Evolutionary conservation across 2,329 filamentous ascomycete genomes (phyloP).

Genomic region (Albophoma yamanashiensis): DNA sequence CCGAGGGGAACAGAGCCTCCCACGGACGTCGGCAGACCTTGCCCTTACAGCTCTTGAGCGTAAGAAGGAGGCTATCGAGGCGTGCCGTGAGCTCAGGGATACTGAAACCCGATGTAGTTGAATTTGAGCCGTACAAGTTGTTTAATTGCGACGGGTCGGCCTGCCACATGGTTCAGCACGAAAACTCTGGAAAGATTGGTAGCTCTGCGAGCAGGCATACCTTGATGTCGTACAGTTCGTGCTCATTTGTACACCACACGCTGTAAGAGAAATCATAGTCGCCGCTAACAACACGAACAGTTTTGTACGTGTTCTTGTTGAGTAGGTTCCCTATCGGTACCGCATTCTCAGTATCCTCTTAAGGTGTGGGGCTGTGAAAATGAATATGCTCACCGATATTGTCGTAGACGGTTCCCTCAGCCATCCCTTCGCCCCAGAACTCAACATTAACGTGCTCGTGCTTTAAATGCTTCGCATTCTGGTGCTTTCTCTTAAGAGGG

Average conservation of each 20-base stretch:
- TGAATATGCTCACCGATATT: conserved; percentile 3
- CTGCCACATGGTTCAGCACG: conserved; percentile 15
- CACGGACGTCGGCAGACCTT: conserved; percentile 44
- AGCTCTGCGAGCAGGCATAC: conserved; percentile 12
- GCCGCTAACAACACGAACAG: conserved; percentile 39
- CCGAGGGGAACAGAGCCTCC: conserved; percentile 42
- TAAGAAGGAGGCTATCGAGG: conserved; percentile 47
- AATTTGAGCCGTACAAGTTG: conserved; percentile 26
- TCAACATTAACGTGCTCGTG: conserved; percentile 49
- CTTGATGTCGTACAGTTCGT: conserved; percentile 54
- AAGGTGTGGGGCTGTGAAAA: no score
- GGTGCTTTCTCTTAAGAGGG: conserved; percentile 21
- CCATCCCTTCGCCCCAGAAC: conserved; percentile 37
- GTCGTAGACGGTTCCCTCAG: conserved; percentile 22
- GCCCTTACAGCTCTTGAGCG: conserved; percentile 50
- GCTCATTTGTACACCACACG: conserved; percentile 59
- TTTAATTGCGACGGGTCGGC: conserved; percentile 40
- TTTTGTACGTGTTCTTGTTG: conserved; percentile 50
- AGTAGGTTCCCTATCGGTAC: neutral
- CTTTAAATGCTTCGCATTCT: conserved; percentile 11
- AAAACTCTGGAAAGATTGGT: neutral
- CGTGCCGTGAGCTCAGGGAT: conserved; percentile 32
- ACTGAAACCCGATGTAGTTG: conserved; percentile 15
- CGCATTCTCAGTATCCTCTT: neutral
- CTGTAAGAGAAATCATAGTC: conserved; percentile 54